A percentile compares a stretch with the other conserved stretches of the same genome.
phyloP scores from a whole-genome alignment of 352 stramenopile genomes.

The Phytophthora colocasiae region DNA sequence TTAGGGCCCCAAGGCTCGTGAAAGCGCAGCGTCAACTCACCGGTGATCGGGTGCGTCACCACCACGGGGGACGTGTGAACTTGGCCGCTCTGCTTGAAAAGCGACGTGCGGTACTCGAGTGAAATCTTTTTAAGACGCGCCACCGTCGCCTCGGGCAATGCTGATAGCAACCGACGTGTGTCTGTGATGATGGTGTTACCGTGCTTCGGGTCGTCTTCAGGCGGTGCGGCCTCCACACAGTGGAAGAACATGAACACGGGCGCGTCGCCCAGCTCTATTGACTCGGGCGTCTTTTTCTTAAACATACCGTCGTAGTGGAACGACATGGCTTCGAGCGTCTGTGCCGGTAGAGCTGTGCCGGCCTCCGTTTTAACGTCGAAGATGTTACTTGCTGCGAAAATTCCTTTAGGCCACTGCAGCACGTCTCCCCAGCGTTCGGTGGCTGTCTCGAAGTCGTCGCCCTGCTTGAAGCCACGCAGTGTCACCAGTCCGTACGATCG shows the following conservation, averaged over 20 bases:
- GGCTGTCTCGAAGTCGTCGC: slow-evolving; percentile 28
- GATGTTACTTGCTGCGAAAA: slow-evolving; percentile 27
- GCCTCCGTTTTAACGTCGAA: slow-evolving; percentile 27
- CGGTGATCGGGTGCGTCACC: slow-evolving; percentile 21
- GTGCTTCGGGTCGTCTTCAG: slow-evolving; percentile 31
- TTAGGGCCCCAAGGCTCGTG: slow-evolving; percentile 29
- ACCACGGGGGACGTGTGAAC: slow-evolving; percentile 27
- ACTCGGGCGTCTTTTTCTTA: slow-evolving; percentile 33
- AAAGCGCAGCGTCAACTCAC: slow-evolving; percentile 18
- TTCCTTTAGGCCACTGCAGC: slow-evolving; percentile 29
- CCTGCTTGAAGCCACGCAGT: slow-evolving; percentile 30
- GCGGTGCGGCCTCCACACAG: slow-evolving; percentile 22
- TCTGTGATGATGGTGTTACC: slow-evolving; percentile 34
- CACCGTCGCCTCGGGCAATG: slow-evolving; percentile 18
- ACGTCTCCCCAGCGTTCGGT: slow-evolving; percentile 28
- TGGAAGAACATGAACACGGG: slow-evolving; percentile 37
- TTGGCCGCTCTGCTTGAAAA: slow-evolving; percentile 6
- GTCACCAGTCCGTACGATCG: slow-evolving; percentile 26
- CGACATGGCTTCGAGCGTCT: slow-evolving; percentile 30
- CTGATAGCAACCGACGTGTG: slow-evolving; percentile 22
- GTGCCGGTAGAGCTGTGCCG: slow-evolving; percentile 14
- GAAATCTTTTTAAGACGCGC: slow-evolving; percentile 33
- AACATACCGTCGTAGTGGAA: slow-evolving; percentile 37
- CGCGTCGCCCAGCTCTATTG: slow-evolving; percentile 24
- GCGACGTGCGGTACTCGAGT: slow-evolving; percentile 22